Percentiles rank a stretch among this genome's conserved stretches.
Evolutionary conservation across 2,329 filamentous ascomycete species (phyloP).

Genomic region (Colletotrichum sp.): DNA sequence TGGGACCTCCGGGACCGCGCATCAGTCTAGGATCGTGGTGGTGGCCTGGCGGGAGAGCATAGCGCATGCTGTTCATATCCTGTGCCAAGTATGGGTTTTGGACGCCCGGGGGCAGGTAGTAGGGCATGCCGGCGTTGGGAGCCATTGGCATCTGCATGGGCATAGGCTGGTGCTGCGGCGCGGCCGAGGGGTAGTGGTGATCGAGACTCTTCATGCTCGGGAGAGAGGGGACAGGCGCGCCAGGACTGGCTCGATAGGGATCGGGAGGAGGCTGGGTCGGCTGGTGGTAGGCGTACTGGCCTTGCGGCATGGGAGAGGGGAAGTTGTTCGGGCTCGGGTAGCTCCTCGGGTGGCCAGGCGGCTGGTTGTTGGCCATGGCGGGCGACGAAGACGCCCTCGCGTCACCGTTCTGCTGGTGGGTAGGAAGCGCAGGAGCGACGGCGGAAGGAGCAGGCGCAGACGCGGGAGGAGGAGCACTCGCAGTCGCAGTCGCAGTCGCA

Average conservation of each 20-base stretch:
- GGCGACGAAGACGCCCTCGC: slow-evolving; percentile 22
- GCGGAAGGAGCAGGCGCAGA: background rate
- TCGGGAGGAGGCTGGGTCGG: slow-evolving; percentile 31
- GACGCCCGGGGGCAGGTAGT: slow-evolving; percentile 42
- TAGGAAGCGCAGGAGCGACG: background rate
- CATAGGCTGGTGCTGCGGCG: slow-evolving; percentile 35
- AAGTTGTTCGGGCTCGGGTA: slow-evolving; percentile 23
- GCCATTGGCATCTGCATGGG: slow-evolving; percentile 38
- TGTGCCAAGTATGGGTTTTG: slow-evolving; percentile 26
- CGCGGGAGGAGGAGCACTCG: background rate
- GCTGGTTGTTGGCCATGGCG: slow-evolving; percentile 25
- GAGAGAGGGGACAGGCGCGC: slow-evolving; percentile 37
- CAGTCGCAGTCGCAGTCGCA: background rate
- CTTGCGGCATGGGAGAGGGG: slow-evolving; percentile 7
- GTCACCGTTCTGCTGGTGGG: slow-evolving; percentile 22
- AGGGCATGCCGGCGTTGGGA: slow-evolving; percentile 40
- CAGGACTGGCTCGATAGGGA: slow-evolving; percentile 37
- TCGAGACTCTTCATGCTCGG: slow-evolving; percentile 50
- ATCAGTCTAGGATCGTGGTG: slow-evolving; percentile 56
- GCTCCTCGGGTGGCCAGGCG: slow-evolving; percentile 19
- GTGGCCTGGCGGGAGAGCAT: slow-evolving; percentile 47
- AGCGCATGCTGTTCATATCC: slow-evolving; percentile 52
- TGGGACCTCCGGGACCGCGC: slow-evolving; percentile 54
- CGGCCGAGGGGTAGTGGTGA: slow-evolving; percentile 31
- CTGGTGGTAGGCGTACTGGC: slow-evolving; percentile 23